Percentiles rank a stretch among this genome's conserved stretches.
Evolutionary conservation across 306 rosid genomes (phyloP).

Genomic region (Glycyrrhiza uralensis): DNA sequence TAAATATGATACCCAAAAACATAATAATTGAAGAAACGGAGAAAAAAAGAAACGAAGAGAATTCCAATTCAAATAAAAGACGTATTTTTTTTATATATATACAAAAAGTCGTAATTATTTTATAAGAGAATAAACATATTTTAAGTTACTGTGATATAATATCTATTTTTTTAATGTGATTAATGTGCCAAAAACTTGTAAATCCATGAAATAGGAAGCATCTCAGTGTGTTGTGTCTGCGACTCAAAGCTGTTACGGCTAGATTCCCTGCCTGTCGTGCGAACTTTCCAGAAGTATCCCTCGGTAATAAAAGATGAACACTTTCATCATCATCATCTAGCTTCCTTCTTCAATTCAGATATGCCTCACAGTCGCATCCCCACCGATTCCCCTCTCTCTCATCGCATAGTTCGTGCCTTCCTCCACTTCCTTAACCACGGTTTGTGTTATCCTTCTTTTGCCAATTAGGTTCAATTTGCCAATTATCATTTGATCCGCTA

Average conservation of each 20-base stretch:
- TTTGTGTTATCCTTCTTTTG: not conserved
- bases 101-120: too few species aligned
- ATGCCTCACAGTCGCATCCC: conserved; percentile 40
- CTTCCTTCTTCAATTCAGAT: not conserved
- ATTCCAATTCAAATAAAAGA: too few species aligned
- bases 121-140: too few species aligned
- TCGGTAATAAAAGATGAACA: conserved; percentile 10
- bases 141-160: too few species aligned
- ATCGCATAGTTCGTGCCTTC: conserved; percentile 80
- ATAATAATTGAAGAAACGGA: too few species aligned
- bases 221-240: not conserved
- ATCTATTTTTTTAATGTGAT: too few species aligned
- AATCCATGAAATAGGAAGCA: too few species aligned
- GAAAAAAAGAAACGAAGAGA: too few species aligned
- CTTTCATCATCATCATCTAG: not conserved
- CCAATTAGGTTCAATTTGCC: conserved; percentile 7
- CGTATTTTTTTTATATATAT: too few species aligned
- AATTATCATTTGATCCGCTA: not conserved
- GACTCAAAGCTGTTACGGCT: not conserved
- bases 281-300: conserved; percentile 27
- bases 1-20: too few species aligned
- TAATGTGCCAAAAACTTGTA: too few species aligned
- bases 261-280: not conserved
- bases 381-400: conserved; percentile 71
- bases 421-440: conserved; percentile 68